A percentile compares a stretch with the other conserved stretches of the same genome.
Conservation (phyloP, 2,329 filamentous ascomycete species). For the Beauveria rudraprayagi region DNA sequence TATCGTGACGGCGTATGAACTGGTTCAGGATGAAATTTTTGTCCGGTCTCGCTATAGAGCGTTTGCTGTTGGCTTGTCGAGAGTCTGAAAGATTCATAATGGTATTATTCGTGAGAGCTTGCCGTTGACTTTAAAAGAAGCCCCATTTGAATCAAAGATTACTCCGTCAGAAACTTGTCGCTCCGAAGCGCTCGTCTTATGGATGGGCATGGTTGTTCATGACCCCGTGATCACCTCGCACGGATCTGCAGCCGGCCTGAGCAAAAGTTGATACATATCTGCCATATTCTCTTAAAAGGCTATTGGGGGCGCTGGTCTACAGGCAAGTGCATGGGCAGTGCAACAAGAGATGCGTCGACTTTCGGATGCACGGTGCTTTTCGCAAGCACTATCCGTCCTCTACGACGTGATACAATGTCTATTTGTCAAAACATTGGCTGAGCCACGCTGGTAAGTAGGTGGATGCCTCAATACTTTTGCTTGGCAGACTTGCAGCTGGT, state of each 20-base stretch:
- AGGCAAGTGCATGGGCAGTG: not conserved
- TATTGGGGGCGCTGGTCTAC: not conserved
- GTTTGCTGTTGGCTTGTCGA: not conserved
- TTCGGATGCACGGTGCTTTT: too few species aligned
- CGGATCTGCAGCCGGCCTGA: not conserved
- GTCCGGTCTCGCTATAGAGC: too few species aligned
- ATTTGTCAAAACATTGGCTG: too few species aligned
- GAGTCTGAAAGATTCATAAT: not conserved
- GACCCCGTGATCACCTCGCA: not conserved
- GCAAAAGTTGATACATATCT: not conserved
- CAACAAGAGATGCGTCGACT: not conserved
- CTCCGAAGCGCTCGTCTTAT: not conserved
- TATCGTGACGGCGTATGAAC: too few species aligned
- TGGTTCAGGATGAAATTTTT: too few species aligned
- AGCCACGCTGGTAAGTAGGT: too few species aligned
- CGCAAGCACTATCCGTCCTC: too few species aligned
- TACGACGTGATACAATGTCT: too few species aligned
- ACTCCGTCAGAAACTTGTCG: not conserved
- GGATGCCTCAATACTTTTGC: too few species aligned
- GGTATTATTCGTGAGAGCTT: not conserved
- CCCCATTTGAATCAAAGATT: not conserved
- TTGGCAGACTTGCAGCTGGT: too few species aligned
- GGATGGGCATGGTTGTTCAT: not conserved
- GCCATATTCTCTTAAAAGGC: not conserved
- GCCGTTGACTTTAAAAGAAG: not conserved